Base-by-base conservation (phyloP, 2,329 filamentous ascomycete genomes). In the Seiridium unicorne region DNA sequence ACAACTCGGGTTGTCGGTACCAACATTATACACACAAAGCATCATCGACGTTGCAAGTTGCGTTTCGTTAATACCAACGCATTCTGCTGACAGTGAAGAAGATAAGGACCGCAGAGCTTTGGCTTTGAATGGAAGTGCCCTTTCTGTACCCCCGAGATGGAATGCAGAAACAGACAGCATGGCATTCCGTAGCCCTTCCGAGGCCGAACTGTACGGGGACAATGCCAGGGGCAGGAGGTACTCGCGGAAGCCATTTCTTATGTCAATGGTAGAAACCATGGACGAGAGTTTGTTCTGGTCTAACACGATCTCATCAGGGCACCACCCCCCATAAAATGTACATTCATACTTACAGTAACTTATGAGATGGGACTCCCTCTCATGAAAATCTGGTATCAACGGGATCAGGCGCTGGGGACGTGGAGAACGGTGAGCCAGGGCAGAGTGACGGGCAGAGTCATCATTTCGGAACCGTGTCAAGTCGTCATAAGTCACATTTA, bases 21-120 rank as follows among this genome's bases (percentile, higher is more conserved):
- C 66, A 62, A 80, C 79, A 65, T 78, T 80, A 60, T 81, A 80
- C 13, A 81, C 78, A 57, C 78, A 81, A 5, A 81, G 72, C 79
- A 82, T 81, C 79, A 81, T 79, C 6, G 76, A 80, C 10, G 78
- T 75, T 11, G 79, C 77, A 55, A 81, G 70, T 60, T 80, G 78
- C 6, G 72, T 72, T 55, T 76, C 72, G 5, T 70, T 74, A 13
- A 67, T 69, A n/a, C 62, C 65, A 10, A 65, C 61, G 4, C 68
- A 68, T 49, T 71, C 70, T 31, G 62, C 65, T 11, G 66, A 65
- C 36, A 81, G 65, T 3, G 77, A 77, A 7, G 72, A 72, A 26
- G 70, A 75, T 18, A 82, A 64, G 8, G 72, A 66, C 18, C 72
- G 70, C 44, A 81, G 75, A 0, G 79, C 78, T 18, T 71, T 71